phyloP scores from a whole-genome alignment of 352 stramenopile genomes.

The Globisporangium viniferum region DNA sequence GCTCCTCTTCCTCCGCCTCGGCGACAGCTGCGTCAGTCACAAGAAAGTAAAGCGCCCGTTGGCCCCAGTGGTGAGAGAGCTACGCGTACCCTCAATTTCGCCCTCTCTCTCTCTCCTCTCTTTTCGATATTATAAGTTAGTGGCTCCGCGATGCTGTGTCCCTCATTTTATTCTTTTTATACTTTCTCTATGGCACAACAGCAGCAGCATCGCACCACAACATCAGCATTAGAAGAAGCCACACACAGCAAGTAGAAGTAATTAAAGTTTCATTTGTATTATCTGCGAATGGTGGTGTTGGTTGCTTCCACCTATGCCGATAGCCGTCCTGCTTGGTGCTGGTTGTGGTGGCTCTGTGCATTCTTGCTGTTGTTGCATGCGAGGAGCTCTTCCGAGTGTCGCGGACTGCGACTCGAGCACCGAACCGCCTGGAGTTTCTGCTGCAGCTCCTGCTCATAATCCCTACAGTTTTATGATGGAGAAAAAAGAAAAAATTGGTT shows the following conservation, averaged over 20 bases:
- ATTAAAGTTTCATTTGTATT: not conserved
- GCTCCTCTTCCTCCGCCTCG: not conserved
- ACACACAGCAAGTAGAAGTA: not conserved
- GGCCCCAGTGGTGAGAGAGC: not conserved
- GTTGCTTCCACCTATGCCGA: not conserved
- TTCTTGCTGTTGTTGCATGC: not conserved
- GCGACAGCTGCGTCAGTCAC: not conserved
- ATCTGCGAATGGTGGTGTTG: not conserved
- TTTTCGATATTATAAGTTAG: slow-evolving; percentile 2
- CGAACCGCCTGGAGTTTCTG: slow-evolving; percentile 13
- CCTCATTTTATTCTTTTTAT: not conserved
- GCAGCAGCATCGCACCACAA: not conserved
- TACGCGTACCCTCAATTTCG: not conserved
- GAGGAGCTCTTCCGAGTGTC: not conserved
- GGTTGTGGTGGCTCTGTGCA: not conserved
- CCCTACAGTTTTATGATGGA: slow-evolving; percentile 13
- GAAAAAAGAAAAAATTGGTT: not conserved
- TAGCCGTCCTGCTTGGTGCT: not conserved
- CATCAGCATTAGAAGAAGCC: slow-evolving; percentile 2
- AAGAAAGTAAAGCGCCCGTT: not conserved
- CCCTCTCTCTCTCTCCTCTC: not conserved
- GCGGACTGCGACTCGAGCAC: not conserved
- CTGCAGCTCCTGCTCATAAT: slow-evolving; percentile 43
- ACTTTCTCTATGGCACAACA: not conserved
- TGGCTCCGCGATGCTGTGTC: not conserved